Evolutionary conservation across 768 basidiomycete species (phyloP), one percentile per base, ranked within the genome.

Genomic region (Hirschioporus abietinus): DNA sequence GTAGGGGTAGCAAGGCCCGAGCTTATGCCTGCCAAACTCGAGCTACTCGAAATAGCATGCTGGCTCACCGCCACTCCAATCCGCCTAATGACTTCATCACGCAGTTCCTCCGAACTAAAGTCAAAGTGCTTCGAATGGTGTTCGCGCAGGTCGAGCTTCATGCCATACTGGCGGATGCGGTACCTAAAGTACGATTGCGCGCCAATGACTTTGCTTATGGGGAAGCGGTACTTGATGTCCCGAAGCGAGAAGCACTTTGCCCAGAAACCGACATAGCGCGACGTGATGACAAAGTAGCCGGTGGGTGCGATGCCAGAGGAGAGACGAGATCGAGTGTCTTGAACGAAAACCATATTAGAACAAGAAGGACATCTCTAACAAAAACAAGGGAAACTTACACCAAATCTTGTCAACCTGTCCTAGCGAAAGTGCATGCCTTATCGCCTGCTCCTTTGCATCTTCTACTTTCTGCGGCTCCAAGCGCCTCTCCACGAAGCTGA

Each of bases 131-230:
- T 69, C 64, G 83, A 78, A 1, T 74, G 66, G 61, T 81, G 80
- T n/a, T 82, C 83, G 34, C 80, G 77, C 10, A 86, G 75, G 62
- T 80, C 75, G 12, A 88, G 69, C 7, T 76, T 70, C 63, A 87
- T 70, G 7, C 82, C 84, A 66, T 77, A 57, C 66, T 58, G 64
- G 61, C 63, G 75, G 36, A 74, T 68, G 34, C 75, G 66, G 8
- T 71, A 65, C 58, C 74, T 58, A n/a, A 71, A 71, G 62, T 80
- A 77, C 1, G 75, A 69, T 60, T 76, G 77, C 17, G 81, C 80
- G 36, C 73, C 70, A 65, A 80, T 80, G 67, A 88, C 67, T 35
- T 75, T 76, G 4, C 76, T 71, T 26, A 80, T 66, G 6, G 79
- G 75, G 69, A 86, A 75, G 10, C 84, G 85, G 67, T 83, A 81